Evolutionary conservation across 2,329 filamentous ascomycete genomes (phyloP).

Genomic region (Exophiala mesophila): DNA sequence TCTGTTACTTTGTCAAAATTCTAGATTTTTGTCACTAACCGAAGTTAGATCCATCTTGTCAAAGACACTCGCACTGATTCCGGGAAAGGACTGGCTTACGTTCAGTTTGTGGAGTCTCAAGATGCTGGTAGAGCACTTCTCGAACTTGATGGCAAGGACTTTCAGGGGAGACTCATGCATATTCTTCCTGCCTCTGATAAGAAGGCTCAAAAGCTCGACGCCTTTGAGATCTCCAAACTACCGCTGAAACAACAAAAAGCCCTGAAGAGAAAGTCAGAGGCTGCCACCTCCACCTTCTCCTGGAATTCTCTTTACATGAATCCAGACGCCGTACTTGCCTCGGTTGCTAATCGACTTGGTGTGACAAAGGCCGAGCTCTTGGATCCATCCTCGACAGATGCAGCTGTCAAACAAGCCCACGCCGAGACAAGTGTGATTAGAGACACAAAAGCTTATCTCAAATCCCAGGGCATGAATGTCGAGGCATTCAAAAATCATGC

Average conservation of each 20-base stretch:
- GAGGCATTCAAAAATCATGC: slow-evolving; percentile 82
- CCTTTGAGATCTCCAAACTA: slow-evolving; percentile 83
- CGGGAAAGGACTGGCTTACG: slow-evolving; percentile 86
- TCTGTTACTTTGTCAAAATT: neutral
- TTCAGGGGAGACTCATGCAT: slow-evolving; percentile 88
- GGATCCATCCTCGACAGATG: slow-evolving; percentile 92
- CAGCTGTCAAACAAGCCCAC: slow-evolving; percentile 92
- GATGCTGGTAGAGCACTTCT: slow-evolving; percentile 75
- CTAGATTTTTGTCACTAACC: slow-evolving; percentile 37
- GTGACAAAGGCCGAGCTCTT: slow-evolving; percentile 87
- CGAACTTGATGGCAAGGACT: slow-evolving; percentile 74
- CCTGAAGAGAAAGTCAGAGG: slow-evolving; percentile 77
- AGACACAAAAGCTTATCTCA: slow-evolving; percentile 90
- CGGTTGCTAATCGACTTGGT: slow-evolving; percentile 78
- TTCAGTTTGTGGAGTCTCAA: slow-evolving; percentile 69
- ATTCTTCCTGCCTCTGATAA: slow-evolving; percentile 81
- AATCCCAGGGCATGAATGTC: slow-evolving; percentile 80
- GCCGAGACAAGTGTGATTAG: slow-evolving; percentile 95
- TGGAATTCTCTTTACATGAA: slow-evolving; percentile 99
- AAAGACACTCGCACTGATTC: slow-evolving; percentile 63
- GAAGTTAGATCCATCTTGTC: slow-evolving; percentile 74
- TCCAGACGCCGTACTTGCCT: slow-evolving; percentile 82
- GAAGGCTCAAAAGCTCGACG: slow-evolving; percentile 75
- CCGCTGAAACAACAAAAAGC: slow-evolving; percentile 92
- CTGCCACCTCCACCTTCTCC: slow-evolving; percentile 74